Evolutionary conservation across 306 rosid species (phyloP).

Genomic region (Sophora flavescens): DNA sequence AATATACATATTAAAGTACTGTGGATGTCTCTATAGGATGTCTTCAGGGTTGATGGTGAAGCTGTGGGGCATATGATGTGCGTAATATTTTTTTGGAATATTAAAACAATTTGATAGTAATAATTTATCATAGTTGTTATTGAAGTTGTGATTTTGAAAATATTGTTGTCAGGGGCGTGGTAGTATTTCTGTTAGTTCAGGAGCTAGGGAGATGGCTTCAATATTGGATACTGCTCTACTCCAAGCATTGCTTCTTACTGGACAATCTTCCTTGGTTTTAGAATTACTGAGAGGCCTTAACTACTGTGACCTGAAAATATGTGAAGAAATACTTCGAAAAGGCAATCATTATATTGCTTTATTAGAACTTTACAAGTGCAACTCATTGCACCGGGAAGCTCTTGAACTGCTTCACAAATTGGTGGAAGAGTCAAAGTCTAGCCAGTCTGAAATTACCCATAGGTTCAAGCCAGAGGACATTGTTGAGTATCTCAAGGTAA

Average conservation of each 20-base stretch:
- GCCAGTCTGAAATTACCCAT: conserved; percentile 66
- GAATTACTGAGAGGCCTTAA: conserved; percentile 84
- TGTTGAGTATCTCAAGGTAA: conserved; percentile 97
- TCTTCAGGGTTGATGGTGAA: conserved; percentile 34
- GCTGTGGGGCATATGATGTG: conserved; percentile 25
- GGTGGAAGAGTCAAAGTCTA: conserved; percentile 78
- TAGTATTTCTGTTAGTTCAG: conserved; percentile 67
- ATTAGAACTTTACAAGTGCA: conserved; percentile 90
- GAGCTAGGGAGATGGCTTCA: conserved; percentile 94
- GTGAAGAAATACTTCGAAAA: conserved; percentile 84
- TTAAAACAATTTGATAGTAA: background rate
- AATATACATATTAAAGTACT: background rate
- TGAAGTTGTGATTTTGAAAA: conserved; percentile 45
- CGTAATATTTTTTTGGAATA: conserved; percentile 28
- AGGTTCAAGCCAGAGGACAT: conserved; percentile 86
- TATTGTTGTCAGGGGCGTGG: conserved; percentile 73
- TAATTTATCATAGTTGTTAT: conserved; percentile 11
- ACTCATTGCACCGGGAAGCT: conserved; percentile 94
- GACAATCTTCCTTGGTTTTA: conserved; percentile 75
- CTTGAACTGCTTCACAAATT: conserved; percentile 84
- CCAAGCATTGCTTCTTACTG: conserved; percentile 93
- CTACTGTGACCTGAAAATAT: conserved; percentile 89
- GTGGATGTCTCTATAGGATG: conserved; percentile 9
- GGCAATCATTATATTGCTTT: conserved; percentile 69
- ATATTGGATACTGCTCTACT: conserved; percentile 90